Conservation (phyloP, 345 rosid species). For the Passiflora organensis region DNA sequence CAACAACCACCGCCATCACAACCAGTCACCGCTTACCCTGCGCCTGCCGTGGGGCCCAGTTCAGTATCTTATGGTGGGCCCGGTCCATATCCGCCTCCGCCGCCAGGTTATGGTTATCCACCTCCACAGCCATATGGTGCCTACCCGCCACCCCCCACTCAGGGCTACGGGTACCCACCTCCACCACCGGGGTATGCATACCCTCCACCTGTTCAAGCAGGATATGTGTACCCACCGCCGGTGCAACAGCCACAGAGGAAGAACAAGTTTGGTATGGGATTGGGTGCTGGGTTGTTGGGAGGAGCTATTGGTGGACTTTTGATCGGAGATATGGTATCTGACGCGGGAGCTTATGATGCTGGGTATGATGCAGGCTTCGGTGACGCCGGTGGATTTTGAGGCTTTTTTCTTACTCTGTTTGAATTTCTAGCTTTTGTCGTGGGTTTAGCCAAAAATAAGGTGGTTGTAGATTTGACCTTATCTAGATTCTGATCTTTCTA, state of each 20-base stretch:
- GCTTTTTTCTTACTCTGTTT: conserved; percentile 3
- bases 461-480: no score
- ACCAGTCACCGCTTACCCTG: conserved; percentile 17
- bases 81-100: conserved; percentile 20
- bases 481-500: no score
- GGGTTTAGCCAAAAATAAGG: no score
- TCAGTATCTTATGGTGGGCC: conserved; percentile 3
- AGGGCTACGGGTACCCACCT: conserved; percentile 37
- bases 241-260: conserved; percentile 43
- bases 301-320: conserved; percentile 72
- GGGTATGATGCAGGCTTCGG: conserved; percentile 36
- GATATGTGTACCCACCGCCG: conserved; percentile 31
- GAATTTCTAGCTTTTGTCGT: no score
- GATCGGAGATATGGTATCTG: conserved; percentile 68
- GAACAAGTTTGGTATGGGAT: conserved; percentile 53
- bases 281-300: conserved; percentile 71
- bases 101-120: conserved; percentile 18
- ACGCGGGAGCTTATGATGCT: conserved; percentile 24
- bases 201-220: conserved; percentile 7
- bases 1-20: background rate
- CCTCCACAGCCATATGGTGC: conserved; percentile 27
- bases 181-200: conserved; percentile 12
- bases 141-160: conserved; percentile 5
- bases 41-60: conserved; percentile 10
- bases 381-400: conserved; percentile 38